phyloP scores from a whole-genome alignment of 768 basidiomycete genomes.

The Dacryopinax primogenitus region DNA sequence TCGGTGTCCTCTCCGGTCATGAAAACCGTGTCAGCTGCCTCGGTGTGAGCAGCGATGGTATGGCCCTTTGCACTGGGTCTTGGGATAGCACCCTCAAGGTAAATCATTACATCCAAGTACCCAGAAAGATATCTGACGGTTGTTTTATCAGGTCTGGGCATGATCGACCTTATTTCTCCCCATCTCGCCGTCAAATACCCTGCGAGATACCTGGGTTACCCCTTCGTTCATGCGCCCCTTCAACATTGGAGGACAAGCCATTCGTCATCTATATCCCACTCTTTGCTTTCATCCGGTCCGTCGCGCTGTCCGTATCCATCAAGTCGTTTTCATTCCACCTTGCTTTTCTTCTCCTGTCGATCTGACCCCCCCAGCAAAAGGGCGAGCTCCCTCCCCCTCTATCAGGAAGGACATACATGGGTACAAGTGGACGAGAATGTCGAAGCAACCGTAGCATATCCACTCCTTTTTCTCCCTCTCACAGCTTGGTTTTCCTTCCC shows the following conservation, averaged over 20 bases:
- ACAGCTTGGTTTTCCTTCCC: slow-evolving; percentile 5
- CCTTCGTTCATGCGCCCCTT: slow-evolving; percentile 1
- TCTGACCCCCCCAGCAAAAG: slow-evolving; percentile 2
- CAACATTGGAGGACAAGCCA: slow-evolving; percentile 6
- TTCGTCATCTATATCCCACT: neutral
- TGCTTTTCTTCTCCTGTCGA: slow-evolving; percentile 22
- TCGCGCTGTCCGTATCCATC: neutral
- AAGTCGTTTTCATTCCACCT: slow-evolving; percentile 29
- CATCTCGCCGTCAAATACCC: neutral
- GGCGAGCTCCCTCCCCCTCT: slow-evolving; percentile 3
- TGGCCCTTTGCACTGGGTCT: slow-evolving; percentile 95
- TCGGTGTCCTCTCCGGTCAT: slow-evolving; percentile 92
- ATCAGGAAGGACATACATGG: slow-evolving; percentile 3
- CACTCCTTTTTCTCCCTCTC: slow-evolving; percentile 25
- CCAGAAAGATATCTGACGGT: slow-evolving; percentile 16
- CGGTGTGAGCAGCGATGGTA: slow-evolving; percentile 90
- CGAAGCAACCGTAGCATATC: neutral
- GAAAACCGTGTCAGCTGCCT: slow-evolving; percentile 97
- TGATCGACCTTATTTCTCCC: slow-evolving; percentile 25
- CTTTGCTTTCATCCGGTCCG: slow-evolving; percentile 1
- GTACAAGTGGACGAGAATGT: slow-evolving; percentile 4
- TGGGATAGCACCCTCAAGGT: slow-evolving; percentile 98
- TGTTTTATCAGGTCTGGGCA: slow-evolving; percentile 60
- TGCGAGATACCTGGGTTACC: neutral
- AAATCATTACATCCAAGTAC: slow-evolving; percentile 24